Evolutionary conservation across 129 eudicot species (phyloP), one percentile per base, ranked within the genome.

Genomic region (Artemisia tridentata): DNA sequence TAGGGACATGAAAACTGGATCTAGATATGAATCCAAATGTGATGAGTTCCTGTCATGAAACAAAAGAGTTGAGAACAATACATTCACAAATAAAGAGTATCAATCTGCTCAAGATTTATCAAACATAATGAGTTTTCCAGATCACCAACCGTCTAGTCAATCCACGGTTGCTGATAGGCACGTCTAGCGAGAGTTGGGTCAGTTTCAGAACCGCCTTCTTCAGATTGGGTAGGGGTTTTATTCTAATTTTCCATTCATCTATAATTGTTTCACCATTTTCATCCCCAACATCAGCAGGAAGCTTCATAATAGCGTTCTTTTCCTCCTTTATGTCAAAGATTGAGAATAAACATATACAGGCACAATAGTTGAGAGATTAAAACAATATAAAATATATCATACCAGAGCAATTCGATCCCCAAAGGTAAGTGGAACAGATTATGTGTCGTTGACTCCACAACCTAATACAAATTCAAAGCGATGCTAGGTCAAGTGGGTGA

Each of bases 261-360:
- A 95, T 86, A 49, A 82, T 82, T 55, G 99, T 95, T 72, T 95
- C 99, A 19, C 99, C 99, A 80, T 95, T 90, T 88, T 95, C 99
- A 88, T 95, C 99, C 63, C 99, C 99, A 79, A 95, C 99, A 90
- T 95, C 99, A 18, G 97, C 91, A 68, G 99, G 99, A 75, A 95
- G 97, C 87, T 95, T 90, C 19, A 79, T 74, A 63, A 86, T 83
- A 31, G 97, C 97, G 29, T 84, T 80, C 74, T 80, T 96, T 75
- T 95, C 99, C 71, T 95, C 99, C 11, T 85, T 84, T 67, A 79
- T 83, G 75, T 95, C 97, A n/a, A n/a, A n/a, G n/a, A n/a, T n/a
- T n/a, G n/a, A n/a, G n/a, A n/a, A n/a, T n/a, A n/a, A n/a, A n/a
- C n/a, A n/a, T n/a, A n/a, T n/a, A n/a, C n/a, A n/a, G n/a, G n/a